Conservation (phyloP, 2,329 filamentous ascomycete species). For the Mycosphaerella arachidis region DNA sequence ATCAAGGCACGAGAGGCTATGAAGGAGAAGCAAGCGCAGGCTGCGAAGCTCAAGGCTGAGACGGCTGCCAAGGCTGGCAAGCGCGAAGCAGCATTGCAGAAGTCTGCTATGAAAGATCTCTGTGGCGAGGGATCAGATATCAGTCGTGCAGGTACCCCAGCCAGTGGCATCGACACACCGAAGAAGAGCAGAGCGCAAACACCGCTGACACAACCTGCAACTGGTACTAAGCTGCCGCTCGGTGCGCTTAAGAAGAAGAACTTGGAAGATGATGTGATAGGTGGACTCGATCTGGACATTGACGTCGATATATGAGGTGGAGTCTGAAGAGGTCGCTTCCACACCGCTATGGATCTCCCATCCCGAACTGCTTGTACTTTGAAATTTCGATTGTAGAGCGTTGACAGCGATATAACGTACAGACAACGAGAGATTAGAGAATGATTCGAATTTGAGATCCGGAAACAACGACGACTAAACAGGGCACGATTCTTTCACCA, state of each 20-base stretch:
- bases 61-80: constrained; percentile 23
- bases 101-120: constrained; percentile 44
- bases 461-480: no score
- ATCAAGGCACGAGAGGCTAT: constrained; percentile 49
- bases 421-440: not conserved
- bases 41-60: constrained; percentile 37
- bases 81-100: constrained; percentile 6
- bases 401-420: not conserved
- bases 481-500: no score
- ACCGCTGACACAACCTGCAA: constrained; percentile 25
- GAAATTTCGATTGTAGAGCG: not conserved
- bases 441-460: no score
- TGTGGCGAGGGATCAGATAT: constrained; percentile 44
- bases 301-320: constrained; percentile 71
- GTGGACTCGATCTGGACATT: constrained; percentile 80
- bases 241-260: constrained; percentile 55
- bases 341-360: no score
- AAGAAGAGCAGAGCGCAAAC: constrained; percentile 36
- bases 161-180: constrained; percentile 37
- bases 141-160: constrained; percentile 48
- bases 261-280: constrained; percentile 90
- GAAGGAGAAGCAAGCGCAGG: constrained; percentile 43
- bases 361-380: not conserved
- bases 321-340: not conserved
- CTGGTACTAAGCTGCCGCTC: constrained; percentile 51